phyloP scores from a whole-genome alignment of 306 rosid species.

The Prunus dulcis region DNA sequence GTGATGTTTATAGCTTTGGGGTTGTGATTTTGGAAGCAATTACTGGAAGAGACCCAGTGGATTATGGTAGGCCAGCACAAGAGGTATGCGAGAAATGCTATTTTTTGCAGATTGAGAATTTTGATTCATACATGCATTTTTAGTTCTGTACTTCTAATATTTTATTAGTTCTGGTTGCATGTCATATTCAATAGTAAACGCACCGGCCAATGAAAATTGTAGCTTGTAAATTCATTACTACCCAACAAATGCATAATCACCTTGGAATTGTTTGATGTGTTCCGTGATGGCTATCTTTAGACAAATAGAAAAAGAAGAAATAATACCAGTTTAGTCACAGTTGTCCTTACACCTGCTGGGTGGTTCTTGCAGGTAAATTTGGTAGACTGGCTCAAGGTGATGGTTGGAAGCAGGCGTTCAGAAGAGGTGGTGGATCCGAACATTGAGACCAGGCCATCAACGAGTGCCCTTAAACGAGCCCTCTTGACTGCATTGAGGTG shows the following conservation, averaged over 20 bases:
- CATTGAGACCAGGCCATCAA: constrained; percentile 77
- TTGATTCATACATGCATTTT: not conserved
- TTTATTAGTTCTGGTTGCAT: not conserved
- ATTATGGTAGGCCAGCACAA: constrained; percentile 65
- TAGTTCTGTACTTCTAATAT: not conserved
- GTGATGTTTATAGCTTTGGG: constrained; percentile 86
- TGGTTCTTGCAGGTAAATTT: constrained; percentile 71
- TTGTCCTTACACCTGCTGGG: constrained; percentile 8
- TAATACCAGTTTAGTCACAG: not conserved
- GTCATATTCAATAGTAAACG: not conserved
- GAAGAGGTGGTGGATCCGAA: constrained; percentile 94
- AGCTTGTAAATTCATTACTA: constrained; percentile 1
- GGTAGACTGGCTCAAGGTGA: constrained; percentile 95
- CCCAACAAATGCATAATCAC: not conserved
- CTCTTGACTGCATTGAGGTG: constrained; percentile 93
- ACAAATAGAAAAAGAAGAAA: not conserved
- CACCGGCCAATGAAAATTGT: constrained; percentile 1
- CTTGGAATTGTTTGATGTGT: constrained; percentile 5
- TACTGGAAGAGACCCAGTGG: constrained; percentile 94
- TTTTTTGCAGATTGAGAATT: constrained; percentile 1
- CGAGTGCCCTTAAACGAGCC: constrained; percentile 80
- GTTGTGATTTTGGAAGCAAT: constrained; percentile 77
- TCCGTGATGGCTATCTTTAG: not conserved
- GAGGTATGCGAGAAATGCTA: constrained; percentile 51
- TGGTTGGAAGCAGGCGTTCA: constrained; percentile 84